Evolutionary conservation across 2,329 filamentous ascomycete species (phyloP).

Genomic region (Colletotrichum echinochloae): DNA sequence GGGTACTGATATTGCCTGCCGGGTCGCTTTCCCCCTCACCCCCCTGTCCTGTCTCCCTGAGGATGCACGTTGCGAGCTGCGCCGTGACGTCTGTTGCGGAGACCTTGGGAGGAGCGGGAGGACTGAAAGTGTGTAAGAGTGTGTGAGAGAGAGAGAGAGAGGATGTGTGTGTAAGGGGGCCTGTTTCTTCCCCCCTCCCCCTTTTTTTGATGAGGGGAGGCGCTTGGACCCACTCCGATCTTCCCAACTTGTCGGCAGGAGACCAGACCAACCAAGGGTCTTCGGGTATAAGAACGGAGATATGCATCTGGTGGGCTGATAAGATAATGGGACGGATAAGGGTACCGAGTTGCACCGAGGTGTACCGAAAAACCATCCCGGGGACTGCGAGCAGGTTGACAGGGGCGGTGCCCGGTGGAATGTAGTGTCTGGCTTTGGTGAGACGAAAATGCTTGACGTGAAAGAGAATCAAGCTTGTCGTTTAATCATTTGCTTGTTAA

Average conservation of each 20-base stretch:
- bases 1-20: conserved; percentile 23
- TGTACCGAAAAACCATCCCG: conserved; percentile 28
- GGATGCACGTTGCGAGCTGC: conserved; percentile 3
- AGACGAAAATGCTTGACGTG: background rate
- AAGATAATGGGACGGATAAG: conserved; percentile 36
- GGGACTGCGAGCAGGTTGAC: conserved; percentile 11
- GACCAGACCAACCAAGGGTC: conserved; percentile 11
- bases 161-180: background rate
- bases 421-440: background rate
- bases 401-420: conserved; percentile 7
- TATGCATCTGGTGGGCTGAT: conserved; percentile 29
- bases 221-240: background rate
- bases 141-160: background rate
- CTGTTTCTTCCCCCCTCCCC: background rate
- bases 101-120: background rate
- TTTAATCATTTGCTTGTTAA: background rate
- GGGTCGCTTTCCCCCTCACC: background rate
- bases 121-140: too few relatives aligned
- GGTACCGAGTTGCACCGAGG: conserved; percentile 15
- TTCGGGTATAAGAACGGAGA: conserved; percentile 38
- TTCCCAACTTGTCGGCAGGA: background rate
- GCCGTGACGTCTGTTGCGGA: conserved; percentile 28
- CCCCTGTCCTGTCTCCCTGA: background rate
- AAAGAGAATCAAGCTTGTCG: background rate
- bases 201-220: background rate